A percentile compares a stretch with the other conserved stretches of the same genome.
Evolutionary conservation across 1,139 yeast species (phyloP).

Genomic region (Tardiomyces blankii): DNA sequence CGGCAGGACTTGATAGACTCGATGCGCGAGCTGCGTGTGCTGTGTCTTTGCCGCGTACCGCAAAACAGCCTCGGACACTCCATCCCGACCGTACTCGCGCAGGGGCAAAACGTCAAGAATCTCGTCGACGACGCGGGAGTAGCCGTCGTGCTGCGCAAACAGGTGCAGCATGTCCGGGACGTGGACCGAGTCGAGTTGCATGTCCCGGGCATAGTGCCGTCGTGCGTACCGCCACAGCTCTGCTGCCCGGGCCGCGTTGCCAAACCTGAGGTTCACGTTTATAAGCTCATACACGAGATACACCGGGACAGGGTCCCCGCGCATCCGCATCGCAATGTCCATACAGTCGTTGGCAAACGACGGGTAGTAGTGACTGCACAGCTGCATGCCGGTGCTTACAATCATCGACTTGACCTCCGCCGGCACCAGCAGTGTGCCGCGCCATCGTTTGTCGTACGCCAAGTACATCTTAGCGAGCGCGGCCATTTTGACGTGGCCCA

Average conservation of each 20-base stretch:
- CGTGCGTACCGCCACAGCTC: conserved; percentile 9
- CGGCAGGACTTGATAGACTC: too few relatives aligned
- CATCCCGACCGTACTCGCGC: too few relatives aligned
- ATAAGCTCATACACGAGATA: conserved; percentile 9
- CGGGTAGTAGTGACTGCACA: conserved; percentile 9
- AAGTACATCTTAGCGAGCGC: conserved; percentile 8
- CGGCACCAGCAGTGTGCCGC: conserved; percentile 1
- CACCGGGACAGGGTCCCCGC: conserved; percentile 14
- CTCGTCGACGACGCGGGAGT: too few relatives aligned
- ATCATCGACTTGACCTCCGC: conserved; percentile 7
- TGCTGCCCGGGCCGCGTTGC: conserved; percentile 10
- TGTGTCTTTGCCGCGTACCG: too few relatives aligned
- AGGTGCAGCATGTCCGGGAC: too few relatives aligned
- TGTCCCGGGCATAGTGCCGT: conserved; percentile 1
- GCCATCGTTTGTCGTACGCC: not conserved
- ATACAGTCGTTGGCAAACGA: conserved; percentile 15
- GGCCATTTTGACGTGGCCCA: conserved; percentile 7
- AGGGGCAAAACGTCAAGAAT: too few relatives aligned
- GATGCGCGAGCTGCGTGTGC: too few relatives aligned
- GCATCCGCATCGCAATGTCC: conserved; percentile 5
- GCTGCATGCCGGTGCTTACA: conserved; percentile 8
- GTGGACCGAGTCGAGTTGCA: too few relatives aligned
- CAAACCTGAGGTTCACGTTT: conserved; percentile 7
- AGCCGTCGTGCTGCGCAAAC: too few relatives aligned
- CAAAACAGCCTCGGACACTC: too few relatives aligned